These are phyloP conservation scores for Vitis amurensis DNA, from an alignment of 164 flowering plant genomes.

Conservation along the genomic window DNA sequence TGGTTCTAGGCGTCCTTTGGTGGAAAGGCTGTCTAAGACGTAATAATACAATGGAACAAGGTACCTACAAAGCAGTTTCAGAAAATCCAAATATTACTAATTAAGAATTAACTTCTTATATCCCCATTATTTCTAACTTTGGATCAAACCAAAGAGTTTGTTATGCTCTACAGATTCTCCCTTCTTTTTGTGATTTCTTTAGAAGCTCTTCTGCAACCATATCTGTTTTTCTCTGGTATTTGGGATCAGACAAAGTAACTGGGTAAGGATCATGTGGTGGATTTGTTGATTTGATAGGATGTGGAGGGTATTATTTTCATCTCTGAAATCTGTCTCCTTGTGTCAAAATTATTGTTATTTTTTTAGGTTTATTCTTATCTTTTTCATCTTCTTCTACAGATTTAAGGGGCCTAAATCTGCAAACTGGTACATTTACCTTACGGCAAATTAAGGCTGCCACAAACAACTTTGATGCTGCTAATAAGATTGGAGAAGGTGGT, in stretches of 20 bases:
- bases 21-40: conserved; percentile 23
- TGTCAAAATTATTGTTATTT: too few species aligned
- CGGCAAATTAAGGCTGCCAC: conserved; percentile 18
- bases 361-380: too few species aligned
- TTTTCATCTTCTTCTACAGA: conserved; percentile 12
- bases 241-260: too few species aligned
- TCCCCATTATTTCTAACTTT: background rate
- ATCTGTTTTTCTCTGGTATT: too few species aligned
- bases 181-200: too few species aligned
- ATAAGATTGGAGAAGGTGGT: too few species aligned
- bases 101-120: background rate
- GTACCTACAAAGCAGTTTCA: conserved; percentile 11
- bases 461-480: too few species aligned
- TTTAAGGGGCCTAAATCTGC: conserved; percentile 23
- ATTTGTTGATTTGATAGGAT: too few species aligned
- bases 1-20: conserved; percentile 24
- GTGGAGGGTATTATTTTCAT: too few species aligned
- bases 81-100: background rate
- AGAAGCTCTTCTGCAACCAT: too few species aligned
- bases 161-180: background rate
- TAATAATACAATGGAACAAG: conserved; percentile 16
- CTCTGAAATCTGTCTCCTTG: too few species aligned
- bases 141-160: background rate
- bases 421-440: conserved; percentile 22
- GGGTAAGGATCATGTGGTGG: too few species aligned